Base-by-base conservation (phyloP, 139 green algal species). In the Trebouxia sp. region DNA sequence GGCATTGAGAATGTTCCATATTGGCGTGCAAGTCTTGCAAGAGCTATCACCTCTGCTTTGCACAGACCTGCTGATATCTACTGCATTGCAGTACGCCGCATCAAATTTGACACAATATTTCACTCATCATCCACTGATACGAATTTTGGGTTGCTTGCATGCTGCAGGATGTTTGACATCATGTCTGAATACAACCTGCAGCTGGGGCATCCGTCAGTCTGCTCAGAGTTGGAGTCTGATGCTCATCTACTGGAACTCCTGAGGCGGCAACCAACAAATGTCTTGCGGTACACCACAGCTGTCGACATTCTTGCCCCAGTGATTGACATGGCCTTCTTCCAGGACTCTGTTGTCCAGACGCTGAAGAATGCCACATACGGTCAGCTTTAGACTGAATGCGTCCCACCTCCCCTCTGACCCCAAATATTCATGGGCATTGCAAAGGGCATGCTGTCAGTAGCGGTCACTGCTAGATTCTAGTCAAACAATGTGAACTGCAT, bases 261-360 rank as follows among this genome's bases (percentile, higher is more conserved):
- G 11, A 51, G n/a, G n/a, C 11, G 12, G 26, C 42, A 77, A n/a
- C 41, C 69, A 37, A 15, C 28, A 6, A 37, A 53, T 22, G 22
- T 56, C 8, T 41, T 77, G 69, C 41, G 69, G 7, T 77, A 56
- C 41, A 56, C 24, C 69, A 56, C 26, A 24, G 42, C 41, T 35
- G 69, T 77, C 24, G 69, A 77, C 41, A 41, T 37, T 24, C 69
- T 77, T 39, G 69, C 69, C 14, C 69, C 69, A 22, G 6, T 77
- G n/a, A 56, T 77, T 38, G 42, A 51, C 69, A 56, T 77, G n/a
- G 10, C 41, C 14, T 77, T 77, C 69, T 77, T 77, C 39, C 69
- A 77, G 38, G 41, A 55, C 10, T 45, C 39, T 56, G 41, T 77
- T 7, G 41, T 77, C 22, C 5, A 51, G 10, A 77, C 69, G 42